Percentiles rank a stretch among this genome's conserved stretches.
Conservation (phyloP, 2,329 filamentous ascomycete genomes). For the Aspergillus eucalypticola region DNA sequence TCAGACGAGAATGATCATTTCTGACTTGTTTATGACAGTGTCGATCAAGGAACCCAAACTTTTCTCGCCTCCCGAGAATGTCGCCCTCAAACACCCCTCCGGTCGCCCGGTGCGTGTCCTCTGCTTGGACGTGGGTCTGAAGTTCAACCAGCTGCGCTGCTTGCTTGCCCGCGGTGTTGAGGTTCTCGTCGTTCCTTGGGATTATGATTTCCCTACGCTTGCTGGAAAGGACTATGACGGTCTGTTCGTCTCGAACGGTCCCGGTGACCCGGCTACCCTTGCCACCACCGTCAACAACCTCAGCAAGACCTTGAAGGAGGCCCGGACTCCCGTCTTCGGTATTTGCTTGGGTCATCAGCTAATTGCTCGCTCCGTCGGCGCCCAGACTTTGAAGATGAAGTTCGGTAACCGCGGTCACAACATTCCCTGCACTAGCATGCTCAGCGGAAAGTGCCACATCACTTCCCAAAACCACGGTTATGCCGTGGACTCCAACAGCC, state of each 20-base stretch:
- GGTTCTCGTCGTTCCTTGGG: conserved; percentile 92
- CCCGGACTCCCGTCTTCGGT: conserved; percentile 85
- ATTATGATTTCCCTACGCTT: conserved; percentile 81
- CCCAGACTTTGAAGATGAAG: conserved; percentile 92
- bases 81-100: conserved; percentile 79
- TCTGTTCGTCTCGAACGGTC: conserved; percentile 96
- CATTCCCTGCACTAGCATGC: conserved; percentile 93
- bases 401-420: conserved; percentile 99
- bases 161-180: conserved; percentile 89
- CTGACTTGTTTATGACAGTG: conserved; percentile 60
- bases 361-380: conserved; percentile 82
- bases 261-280: conserved; percentile 89
- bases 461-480: conserved; percentile 99
- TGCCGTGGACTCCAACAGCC: conserved; percentile 77
- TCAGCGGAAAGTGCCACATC: conserved; percentile 96
- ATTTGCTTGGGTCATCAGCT: conserved; percentile 96
- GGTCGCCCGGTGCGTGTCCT: conserved; percentile 84
- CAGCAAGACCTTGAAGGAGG: conserved; percentile 71
- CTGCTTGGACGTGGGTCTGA: conserved; percentile 95
- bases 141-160: conserved; percentile 96
- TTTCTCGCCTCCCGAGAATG: conserved; percentile 71
- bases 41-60: conserved; percentile 85
- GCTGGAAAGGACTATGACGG: conserved; percentile 87
- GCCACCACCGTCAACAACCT: conserved; percentile 77
- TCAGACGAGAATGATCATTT: background rate